Evolutionary conservation across 371 early-diverging fungal genomes (phyloP), one percentile per base, ranked within the genome.

Genomic region (Haplosporangium sp.): DNA sequence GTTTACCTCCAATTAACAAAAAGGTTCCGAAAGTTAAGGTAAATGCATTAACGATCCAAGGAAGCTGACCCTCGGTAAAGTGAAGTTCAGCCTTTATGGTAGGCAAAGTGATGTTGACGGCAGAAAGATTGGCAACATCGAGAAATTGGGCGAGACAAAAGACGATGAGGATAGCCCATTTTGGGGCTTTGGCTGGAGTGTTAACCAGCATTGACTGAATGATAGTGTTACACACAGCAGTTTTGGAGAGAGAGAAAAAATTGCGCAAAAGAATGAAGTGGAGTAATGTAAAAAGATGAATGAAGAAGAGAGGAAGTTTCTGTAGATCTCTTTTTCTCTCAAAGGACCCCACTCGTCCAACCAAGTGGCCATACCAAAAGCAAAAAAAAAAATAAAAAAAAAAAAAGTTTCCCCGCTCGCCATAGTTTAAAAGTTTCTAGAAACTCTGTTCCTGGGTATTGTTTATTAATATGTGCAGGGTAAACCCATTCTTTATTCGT

Each of bases 1-100:
- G 72, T 15, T 85, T 84, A 19, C 87, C 87, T 11, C 85, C 84
- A 13, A 85, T 83, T 44, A 87, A 53, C 48, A 87, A 71, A 63
- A 87, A 84, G 2, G 84, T 83, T 2, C 84, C 86, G 67, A 87
- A 87, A 17, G 87, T 84, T 50, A 87, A 50, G 1, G 82, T 85
- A 69, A 83, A 86, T 19, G 84, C 84, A 48, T 84, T 79, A 60
- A 86, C 81, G 20, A 86, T 71, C 86, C 85, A 85, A 15, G 81
- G 74, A 13, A 81, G 71, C 57, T 82, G 68, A 45, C 74, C 65
- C 37, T 67, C 68, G 8, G 82, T 64, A 19, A 84, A 74, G 53
- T 69, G 65, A 38, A 84, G 73, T 42, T 84, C 84, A 6, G 65
- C 53, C 55, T 76, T 73, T 61, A 84, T 84, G 64, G 74, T 76